phyloP scores from a whole-genome alignment of 306 rosid genomes.

The Albizia julibrissin region DNA sequence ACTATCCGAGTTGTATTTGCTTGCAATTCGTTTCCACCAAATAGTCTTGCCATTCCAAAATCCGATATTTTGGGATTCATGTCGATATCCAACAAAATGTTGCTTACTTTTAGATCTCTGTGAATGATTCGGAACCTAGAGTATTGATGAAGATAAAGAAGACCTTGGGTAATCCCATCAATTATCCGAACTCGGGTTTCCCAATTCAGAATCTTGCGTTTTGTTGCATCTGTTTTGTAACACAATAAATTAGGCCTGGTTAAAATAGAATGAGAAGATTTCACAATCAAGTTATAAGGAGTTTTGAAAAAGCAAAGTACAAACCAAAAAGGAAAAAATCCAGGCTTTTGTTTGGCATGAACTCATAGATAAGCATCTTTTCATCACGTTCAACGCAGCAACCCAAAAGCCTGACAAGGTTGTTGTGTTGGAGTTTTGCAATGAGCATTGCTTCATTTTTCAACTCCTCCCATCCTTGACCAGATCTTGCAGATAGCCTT shows the following conservation, averaged over 20 bases:
- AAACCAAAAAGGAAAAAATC: slow-evolving; percentile 42
- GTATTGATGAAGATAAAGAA: slow-evolving; percentile 43
- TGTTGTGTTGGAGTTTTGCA: slow-evolving; percentile 48
- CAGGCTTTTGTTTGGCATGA: slow-evolving; percentile 44
- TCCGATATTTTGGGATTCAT: slow-evolving; percentile 48
- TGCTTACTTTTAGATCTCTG: slow-evolving; percentile 38
- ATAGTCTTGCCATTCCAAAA: slow-evolving; percentile 43
- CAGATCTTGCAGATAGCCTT: slow-evolving; percentile 39
- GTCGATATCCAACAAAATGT: slow-evolving; percentile 34
- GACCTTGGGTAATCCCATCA: slow-evolving; percentile 41
- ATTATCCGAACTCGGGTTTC: slow-evolving; percentile 30
- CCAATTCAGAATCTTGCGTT: slow-evolving; percentile 35
- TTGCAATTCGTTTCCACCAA: slow-evolving; percentile 30
- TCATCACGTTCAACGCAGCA: slow-evolving; percentile 40
- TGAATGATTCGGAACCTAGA: slow-evolving; percentile 37
- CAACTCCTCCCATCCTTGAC: slow-evolving; percentile 49
- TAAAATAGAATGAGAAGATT: background rate
- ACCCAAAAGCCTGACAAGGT: slow-evolving; percentile 43
- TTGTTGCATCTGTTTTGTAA: slow-evolving; percentile 22
- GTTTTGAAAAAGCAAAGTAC: background rate
- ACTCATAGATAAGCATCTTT: slow-evolving; percentile 38
- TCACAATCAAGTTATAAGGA: background rate
- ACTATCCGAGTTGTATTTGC: slow-evolving; percentile 42
- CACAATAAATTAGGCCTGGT: background rate
- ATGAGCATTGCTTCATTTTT: slow-evolving; percentile 39